A percentile compares a stretch with the other conserved stretches of the same genome.
Evolutionary conservation across 768 basidiomycete species (phyloP).

Genomic region (Udeniomyces megalosporus): DNA sequence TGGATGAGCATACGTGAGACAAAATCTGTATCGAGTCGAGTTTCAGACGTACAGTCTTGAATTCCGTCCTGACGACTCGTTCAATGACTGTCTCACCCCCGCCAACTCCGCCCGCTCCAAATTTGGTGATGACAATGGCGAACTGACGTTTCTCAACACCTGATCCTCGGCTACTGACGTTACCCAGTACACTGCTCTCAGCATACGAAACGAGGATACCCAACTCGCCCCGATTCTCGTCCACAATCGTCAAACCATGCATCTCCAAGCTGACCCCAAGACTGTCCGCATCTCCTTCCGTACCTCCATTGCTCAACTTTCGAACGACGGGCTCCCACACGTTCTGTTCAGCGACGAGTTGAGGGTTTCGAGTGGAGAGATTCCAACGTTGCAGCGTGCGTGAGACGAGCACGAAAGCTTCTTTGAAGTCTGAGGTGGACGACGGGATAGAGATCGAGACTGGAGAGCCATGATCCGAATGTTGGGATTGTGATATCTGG

Average conservation of each 20-base stretch:
- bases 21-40: not conserved
- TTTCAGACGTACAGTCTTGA: not conserved
- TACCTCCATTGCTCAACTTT: constrained; percentile 21
- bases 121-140: constrained; percentile 24
- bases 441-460: constrained; percentile 18
- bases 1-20: not conserved
- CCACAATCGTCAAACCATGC: constrained; percentile 16
- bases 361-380: constrained; percentile 14
- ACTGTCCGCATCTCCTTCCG: constrained; percentile 20
- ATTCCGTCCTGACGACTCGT: not conserved
- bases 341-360: constrained; percentile 22
- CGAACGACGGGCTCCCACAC: constrained; percentile 21
- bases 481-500: constrained; percentile 9
- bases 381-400: constrained; percentile 4
- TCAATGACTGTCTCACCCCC: not conserved
- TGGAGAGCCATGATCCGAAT: not conserved
- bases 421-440: constrained; percentile 7
- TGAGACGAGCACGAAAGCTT: constrained; percentile 16
- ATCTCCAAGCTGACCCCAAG: constrained; percentile 25
- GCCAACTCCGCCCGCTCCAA: constrained; percentile 12
- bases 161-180: constrained; percentile 13
- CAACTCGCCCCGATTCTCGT: constrained; percentile 19
- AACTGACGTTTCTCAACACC: constrained; percentile 14
- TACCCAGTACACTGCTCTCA: constrained; percentile 2
- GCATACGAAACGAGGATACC: constrained; percentile 25